Conservation (phyloP, 2,329 filamentous ascomycete species). For the Diaporthe ilicicola region DNA sequence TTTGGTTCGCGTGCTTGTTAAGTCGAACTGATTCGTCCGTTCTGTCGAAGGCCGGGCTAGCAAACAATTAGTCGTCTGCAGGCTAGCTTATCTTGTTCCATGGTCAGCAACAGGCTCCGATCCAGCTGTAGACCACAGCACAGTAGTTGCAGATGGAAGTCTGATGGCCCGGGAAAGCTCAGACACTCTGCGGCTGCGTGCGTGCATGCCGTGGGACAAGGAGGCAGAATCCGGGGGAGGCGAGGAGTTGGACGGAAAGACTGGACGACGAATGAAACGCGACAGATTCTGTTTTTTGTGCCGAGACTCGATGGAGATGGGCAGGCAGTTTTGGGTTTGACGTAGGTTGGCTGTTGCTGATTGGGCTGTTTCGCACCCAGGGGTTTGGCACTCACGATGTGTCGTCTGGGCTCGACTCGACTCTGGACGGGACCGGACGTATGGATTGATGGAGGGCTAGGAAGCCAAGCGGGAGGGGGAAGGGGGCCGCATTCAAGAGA, state of each 20-base stretch:
- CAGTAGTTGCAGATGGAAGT: not conserved
- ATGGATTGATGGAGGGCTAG: not conserved
- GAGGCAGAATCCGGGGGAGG: not conserved
- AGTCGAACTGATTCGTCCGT: not conserved
- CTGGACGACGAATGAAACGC: conserved; percentile 14
- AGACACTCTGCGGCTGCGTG: conserved; percentile 3
- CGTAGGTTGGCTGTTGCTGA: not conserved
- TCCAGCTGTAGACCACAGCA: not conserved
- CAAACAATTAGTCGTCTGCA: conserved; percentile 1
- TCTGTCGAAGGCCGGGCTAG: not conserved
- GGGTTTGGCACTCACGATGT: conserved; percentile 18
- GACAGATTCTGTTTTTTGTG: not conserved
- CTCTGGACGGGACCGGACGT: not conserved
- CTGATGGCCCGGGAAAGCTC: not conserved
- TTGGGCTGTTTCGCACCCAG: conserved; percentile 10
- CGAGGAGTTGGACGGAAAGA: not conserved
- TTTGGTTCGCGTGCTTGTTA: not conserved
- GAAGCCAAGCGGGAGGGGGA: not conserved
- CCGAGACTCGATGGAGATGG: not conserved
- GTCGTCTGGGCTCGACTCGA: conserved; percentile 2
- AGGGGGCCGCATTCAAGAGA: not conserved
- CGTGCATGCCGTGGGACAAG: conserved; percentile 3
- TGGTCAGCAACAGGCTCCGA: conserved; percentile 6
- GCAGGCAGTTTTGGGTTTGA: not conserved
- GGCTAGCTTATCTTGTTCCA: conserved; percentile 1